Evolutionary conservation across 805 yeast species (phyloP).

Genomic region (Yamadazyma nakazawae): DNA sequence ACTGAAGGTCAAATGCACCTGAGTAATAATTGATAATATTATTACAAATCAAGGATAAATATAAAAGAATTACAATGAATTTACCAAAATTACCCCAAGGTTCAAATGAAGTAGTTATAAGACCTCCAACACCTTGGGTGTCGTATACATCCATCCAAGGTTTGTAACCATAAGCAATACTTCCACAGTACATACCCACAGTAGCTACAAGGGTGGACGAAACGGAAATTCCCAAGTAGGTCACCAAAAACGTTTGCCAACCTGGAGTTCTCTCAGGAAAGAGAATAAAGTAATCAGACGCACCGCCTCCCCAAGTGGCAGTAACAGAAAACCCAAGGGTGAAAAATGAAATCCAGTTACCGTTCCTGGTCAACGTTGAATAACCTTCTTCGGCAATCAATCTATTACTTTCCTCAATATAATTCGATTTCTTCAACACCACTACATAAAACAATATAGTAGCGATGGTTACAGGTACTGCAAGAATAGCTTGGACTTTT

Average conservation of each 20-base stretch:
- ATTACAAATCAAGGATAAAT: constrained; percentile 32
- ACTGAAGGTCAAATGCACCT: constrained; percentile 32
- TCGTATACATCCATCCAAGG: constrained; percentile 32
- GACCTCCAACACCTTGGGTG: constrained; percentile 31
- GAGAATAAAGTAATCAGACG: constrained; percentile 32
- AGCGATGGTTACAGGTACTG: constrained; percentile 30
- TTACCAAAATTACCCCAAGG: constrained; percentile 39
- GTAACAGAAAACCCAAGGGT: constrained; percentile 35
- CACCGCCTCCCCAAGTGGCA: constrained; percentile 35
- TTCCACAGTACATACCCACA: constrained; percentile 28
- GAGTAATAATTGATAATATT: constrained; percentile 38
- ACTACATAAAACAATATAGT: constrained; percentile 30
- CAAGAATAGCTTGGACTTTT: constrained; percentile 25
- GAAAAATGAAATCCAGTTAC: constrained; percentile 35
- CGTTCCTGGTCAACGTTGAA: constrained; percentile 19
- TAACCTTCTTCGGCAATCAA: constrained; percentile 17
- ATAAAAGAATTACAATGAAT: constrained; percentile 29
- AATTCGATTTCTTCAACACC: constrained; percentile 22
- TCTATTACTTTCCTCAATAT: constrained; percentile 19
- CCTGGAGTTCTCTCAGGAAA: constrained; percentile 29
- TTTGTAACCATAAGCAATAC: constrained; percentile 28
- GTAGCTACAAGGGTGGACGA: constrained; percentile 36
- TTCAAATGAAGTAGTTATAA: constrained; percentile 26
- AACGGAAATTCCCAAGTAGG: constrained; percentile 25
- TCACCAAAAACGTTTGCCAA: constrained; percentile 24